Conservation (phyloP, 176 grass and related monocot genomes). For the Chrysopogon serrulatus region DNA sequence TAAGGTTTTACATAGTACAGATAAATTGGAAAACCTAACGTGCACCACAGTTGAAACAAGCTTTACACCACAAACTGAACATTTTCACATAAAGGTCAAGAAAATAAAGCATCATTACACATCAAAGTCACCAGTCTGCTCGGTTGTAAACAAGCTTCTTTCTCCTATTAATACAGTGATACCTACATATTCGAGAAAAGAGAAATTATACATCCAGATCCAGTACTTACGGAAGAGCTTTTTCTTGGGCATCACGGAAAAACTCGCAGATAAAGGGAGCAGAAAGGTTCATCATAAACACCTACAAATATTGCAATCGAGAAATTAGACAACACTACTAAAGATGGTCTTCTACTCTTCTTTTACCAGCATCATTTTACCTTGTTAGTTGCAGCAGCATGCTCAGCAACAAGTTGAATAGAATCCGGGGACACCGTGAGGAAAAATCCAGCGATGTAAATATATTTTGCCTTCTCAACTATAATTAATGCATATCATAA, state of each 20-base stretch:
- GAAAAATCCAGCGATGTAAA: constrained; percentile 88
- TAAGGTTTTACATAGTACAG: neutral
- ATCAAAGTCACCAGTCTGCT: neutral
- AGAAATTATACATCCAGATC: neutral
- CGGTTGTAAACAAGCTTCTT: neutral
- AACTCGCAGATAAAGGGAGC: constrained; percentile 81
- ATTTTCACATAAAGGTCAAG: neutral
- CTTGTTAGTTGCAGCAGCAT: constrained; percentile 72
- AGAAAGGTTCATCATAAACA: constrained; percentile 73
- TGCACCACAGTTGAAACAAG: neutral
- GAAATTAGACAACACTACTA: neutral
- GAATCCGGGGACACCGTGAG: constrained; percentile 77
- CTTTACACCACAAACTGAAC: neutral
- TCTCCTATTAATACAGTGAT: neutral
- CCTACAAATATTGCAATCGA: constrained; percentile 28
- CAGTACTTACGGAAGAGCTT: constrained; percentile 54
- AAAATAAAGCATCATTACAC: constrained; percentile 9
- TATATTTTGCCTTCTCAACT: constrained; percentile 86
- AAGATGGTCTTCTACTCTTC: neutral
- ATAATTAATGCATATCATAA: neutral
- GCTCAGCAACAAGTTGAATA: constrained; percentile 73
- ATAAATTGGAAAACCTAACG: neutral
- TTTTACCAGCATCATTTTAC: constrained; percentile 29
- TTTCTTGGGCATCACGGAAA: constrained; percentile 52
- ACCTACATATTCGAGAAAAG: neutral